Percentiles rank a stretch among this genome's conserved stretches.
phyloP scores from a whole-genome alignment of 306 rosid species.

The Astragalus membranaceus region DNA sequence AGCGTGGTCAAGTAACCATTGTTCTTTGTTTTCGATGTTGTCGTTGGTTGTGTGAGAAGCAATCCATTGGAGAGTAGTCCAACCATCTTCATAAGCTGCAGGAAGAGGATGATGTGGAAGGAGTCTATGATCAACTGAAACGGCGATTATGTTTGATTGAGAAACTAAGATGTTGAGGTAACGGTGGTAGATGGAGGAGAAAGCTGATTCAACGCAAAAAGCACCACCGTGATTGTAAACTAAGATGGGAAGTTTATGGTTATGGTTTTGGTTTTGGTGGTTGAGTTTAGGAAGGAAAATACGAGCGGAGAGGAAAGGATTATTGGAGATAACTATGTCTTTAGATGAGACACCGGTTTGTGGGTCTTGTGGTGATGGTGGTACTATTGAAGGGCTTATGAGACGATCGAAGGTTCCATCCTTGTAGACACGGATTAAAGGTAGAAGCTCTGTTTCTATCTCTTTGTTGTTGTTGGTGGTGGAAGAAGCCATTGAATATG shows the following conservation, averaged over 20 bases:
- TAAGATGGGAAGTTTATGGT: constrained; percentile 31
- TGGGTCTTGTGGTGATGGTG: constrained; percentile 18
- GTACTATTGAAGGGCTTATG: constrained; percentile 4
- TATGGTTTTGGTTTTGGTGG: neutral
- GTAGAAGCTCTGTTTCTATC: constrained; percentile 26
- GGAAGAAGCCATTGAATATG: neutral
- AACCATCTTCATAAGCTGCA: constrained; percentile 30
- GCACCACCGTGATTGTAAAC: constrained; percentile 36
- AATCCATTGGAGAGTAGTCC: constrained; percentile 33
- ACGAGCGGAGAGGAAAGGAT: constrained; percentile 22
- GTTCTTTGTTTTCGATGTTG: neutral
- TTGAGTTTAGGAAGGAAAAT: constrained; percentile 21
- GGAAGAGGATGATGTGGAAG: constrained; percentile 37
- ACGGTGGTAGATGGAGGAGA: constrained; percentile 3
- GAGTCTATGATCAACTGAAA: constrained; percentile 25
- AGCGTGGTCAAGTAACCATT: constrained; percentile 22
- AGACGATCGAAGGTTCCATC: constrained; percentile 30
- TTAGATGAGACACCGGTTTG: constrained; percentile 30
- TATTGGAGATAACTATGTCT: constrained; percentile 23
- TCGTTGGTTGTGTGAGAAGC: constrained; percentile 17
- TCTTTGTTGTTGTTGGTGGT: neutral
- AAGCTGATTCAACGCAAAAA: constrained; percentile 37
- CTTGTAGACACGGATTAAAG: constrained; percentile 21
- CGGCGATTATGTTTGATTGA: constrained; percentile 11
- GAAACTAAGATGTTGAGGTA: constrained; percentile 8